Evolutionary conservation across 2,329 filamentous ascomycete species (phyloP).

Genomic region (Diplodia scrobiculata): DNA sequence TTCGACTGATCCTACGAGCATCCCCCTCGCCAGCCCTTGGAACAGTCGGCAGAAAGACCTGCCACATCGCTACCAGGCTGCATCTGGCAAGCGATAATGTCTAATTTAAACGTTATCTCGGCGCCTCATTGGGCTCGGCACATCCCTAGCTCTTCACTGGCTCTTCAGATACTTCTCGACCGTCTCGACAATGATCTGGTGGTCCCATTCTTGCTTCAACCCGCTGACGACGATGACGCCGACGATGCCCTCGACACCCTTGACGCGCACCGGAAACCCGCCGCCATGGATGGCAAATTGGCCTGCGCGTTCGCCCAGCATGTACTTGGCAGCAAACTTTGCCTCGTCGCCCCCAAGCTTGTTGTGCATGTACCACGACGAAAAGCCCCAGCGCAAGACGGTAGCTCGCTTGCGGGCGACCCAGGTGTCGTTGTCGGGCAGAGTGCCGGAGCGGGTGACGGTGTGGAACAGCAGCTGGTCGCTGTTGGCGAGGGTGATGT

Average conservation of each 20-base stretch:
- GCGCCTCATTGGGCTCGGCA: background rate
- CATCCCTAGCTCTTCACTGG: conserved; percentile 10
- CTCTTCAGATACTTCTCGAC: conserved; percentile 56
- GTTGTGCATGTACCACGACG: conserved; percentile 70
- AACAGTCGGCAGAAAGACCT: background rate
- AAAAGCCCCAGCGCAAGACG: conserved; percentile 69
- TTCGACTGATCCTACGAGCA: conserved; percentile 2
- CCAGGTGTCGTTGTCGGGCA: conserved; percentile 71
- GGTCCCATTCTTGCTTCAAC: conserved; percentile 74
- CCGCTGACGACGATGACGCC: conserved; percentile 76
- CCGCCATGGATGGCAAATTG: conserved; percentile 79
- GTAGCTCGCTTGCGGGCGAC: conserved; percentile 67
- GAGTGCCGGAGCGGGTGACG: conserved; percentile 65
- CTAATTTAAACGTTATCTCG: background rate
- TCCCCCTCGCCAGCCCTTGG: background rate
- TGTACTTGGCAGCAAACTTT: conserved; percentile 66
- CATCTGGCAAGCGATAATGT: background rate
- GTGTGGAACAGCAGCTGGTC: conserved; percentile 69
- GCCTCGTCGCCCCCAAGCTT: conserved; percentile 67
- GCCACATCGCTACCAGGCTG: background rate
- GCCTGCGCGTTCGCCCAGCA: conserved; percentile 58
- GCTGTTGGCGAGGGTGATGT: conserved; percentile 62
- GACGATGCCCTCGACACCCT: conserved; percentile 73
- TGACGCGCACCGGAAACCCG: conserved; percentile 70
- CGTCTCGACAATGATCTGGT: conserved; percentile 72